Base-by-base conservation (phyloP, 495 filamentous ascomycete species). In the Corynascus novoguineensis region DNA sequence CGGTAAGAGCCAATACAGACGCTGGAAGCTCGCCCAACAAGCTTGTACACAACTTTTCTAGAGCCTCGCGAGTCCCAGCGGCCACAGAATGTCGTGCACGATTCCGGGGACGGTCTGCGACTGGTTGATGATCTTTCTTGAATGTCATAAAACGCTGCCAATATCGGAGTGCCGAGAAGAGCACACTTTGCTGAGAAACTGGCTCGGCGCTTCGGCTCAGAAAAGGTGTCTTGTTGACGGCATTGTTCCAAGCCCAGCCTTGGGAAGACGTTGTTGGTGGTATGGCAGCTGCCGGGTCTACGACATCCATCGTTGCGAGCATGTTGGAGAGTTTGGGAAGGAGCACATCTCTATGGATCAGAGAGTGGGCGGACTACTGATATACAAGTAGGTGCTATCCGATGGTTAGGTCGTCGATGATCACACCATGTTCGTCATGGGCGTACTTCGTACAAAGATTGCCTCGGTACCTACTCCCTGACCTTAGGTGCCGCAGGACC, bases 1-100 rank as follows among this genome's bases (percentile, higher is more conserved):
- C 34, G 19, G 51, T 50, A 46, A 67, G 66, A 37, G 37, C 40
- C 15, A 67, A 52, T 48, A 76, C 64, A 28, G 65, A 61, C n/a
- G 14, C 28, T 17, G 74, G 72, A 21, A 75, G 49, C 56, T 70
- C 40, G 35, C 50, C 27, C 45, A 53, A 45, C 55, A 61, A 62
- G 5, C 60, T 59, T 35, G 50, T 37, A 46, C 60, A 53, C 8
- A 77, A 62, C 2, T 35, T 35, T 10, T 53, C 28, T 35, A 76
- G 60, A 17, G 69, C 68, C 40, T 66, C 51, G 22, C 40, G 50
- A 29, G 70, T 60, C 31, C 67, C 71, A 17, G 60, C 51, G 31
- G 52, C 47, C 29, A 69, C 66, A 4, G 66, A 68, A 49, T 70
- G 62, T 8, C 52, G 47, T 34, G 17, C 31, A 21, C 32, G 31